phyloP scores from a whole-genome alignment of 805 yeast species.

The Phaffomyces thermotolerans region DNA sequence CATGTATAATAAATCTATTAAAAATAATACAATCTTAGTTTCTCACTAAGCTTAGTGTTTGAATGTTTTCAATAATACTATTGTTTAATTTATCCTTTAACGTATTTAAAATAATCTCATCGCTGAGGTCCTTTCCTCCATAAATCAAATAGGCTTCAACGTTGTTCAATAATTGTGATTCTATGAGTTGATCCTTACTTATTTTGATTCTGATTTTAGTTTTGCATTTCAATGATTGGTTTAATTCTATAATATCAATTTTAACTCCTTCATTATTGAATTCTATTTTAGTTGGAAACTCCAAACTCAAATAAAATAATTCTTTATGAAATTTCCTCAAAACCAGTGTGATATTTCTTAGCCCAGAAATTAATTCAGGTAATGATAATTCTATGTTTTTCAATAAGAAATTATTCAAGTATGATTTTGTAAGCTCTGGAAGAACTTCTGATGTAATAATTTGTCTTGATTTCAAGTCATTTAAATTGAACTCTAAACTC shows the following conservation, averaged over 20 bases:
- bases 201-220: conserved; percentile 8
- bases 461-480: background rate
- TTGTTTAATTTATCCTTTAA: conserved; percentile 9
- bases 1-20: background rate
- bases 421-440: conserved; percentile 6
- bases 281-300: conserved; percentile 9
- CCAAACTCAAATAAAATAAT: conserved; percentile 13
- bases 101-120: conserved; percentile 5
- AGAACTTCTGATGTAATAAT: conserved; percentile 6
- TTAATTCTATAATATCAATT: conserved; percentile 14
- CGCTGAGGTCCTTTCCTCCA: conserved; percentile 10
- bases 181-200: conserved; percentile 8
- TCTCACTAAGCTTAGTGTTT: conserved; percentile 2
- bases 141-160: conserved; percentile 9
- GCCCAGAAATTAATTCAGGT: conserved; percentile 2
- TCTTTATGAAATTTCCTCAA: conserved; percentile 11
- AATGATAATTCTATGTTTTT: conserved; percentile 1
- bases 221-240: conserved; percentile 14
- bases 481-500: conserved; percentile 9
- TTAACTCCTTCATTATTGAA: conserved; percentile 3
- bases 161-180: background rate
- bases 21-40: background rate
- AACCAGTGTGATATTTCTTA: conserved; percentile 1
- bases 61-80: background rate
- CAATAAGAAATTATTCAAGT: conserved; percentile 5